Evolutionary conservation across 2,329 filamentous ascomycete species (phyloP), one percentile per base, ranked within the genome.

Genomic region (Didymella pinodella): DNA sequence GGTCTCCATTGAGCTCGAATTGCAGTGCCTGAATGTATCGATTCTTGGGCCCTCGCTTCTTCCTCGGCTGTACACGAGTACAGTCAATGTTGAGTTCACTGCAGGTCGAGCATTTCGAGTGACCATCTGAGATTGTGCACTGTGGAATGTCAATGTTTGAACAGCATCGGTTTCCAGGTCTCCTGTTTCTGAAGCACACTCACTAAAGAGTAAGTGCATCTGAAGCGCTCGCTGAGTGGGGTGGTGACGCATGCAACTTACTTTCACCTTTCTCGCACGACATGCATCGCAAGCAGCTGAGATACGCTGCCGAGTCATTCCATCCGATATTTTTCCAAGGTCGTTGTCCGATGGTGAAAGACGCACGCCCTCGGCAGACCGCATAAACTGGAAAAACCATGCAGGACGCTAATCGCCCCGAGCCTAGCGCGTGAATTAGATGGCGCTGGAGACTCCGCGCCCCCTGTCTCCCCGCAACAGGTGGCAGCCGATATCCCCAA

Each of bases 281-380:
- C 65, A 68, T 2, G 64, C 64, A 58, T 68, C 65, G 47, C 65
- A 68, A 7, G 65, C 65, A 43, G 62, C 61, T 34, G 64, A 62
- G 25, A 14, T 52, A 20, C 62, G 64, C 28, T 62, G 54, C 5
- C 64, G 65, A 45, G 18, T 53, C 48, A 50, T 47, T 18, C 18
- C 31, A 48, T 44, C 51, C 61, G 57, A 55, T 45, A 32, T 53
- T 47, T 31, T 43, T 50, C 51, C 48, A 48, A 51, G 43, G 38
- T 38, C 46, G 4, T 54, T 26, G 29, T 43, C 8, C 18, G 40
- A 53, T 20, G 7, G n/a, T 26, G 32, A n/a, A 43, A 31, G 18
- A 38, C 36, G n/a, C 14, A 41, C 11, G 38, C 8, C 10, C 38
- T 11, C 18, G 8, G 10, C 8, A 14, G 8, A 20, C 38, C 38